Conservation (phyloP, 345 rosid species). For the Noccaea bulbosa region DNA sequence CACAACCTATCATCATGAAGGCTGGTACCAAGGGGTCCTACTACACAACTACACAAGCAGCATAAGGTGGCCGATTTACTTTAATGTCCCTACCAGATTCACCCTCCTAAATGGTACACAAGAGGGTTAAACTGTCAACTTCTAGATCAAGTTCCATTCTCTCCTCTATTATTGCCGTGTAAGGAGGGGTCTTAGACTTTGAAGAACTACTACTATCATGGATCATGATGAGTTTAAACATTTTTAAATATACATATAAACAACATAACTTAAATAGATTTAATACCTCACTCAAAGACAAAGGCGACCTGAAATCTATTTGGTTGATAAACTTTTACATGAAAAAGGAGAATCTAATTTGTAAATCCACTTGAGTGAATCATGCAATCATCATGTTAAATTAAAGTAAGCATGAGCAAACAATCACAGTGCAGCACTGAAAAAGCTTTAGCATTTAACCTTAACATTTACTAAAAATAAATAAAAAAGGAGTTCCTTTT, state of each 20-base stretch:
- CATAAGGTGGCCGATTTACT: slow-evolving; percentile 37
- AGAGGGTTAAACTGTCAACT: slow-evolving; percentile 49
- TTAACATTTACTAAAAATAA: slow-evolving; percentile 25
- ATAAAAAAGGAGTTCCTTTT: slow-evolving; percentile 15
- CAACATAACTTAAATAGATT: slow-evolving; percentile 7
- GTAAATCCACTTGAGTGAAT: slow-evolving; percentile 26
- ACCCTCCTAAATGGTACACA: slow-evolving; percentile 10
- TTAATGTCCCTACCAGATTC: slow-evolving; percentile 39
- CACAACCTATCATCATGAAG: slow-evolving; percentile 40
- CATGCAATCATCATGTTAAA: slow-evolving; percentile 24
- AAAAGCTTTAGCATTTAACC: slow-evolving; percentile 33
- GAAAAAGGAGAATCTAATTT: slow-evolving; percentile 32
- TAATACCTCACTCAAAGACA: slow-evolving; percentile 37
- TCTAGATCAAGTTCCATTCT: slow-evolving; percentile 26
- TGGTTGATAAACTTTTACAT: slow-evolving; percentile 38
- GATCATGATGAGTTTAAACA: slow-evolving; percentile 33
- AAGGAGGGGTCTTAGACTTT: slow-evolving; percentile 48
- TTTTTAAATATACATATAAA: not conserved
- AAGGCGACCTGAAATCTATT: slow-evolving; percentile 33
- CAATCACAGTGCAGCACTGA: slow-evolving; percentile 30
- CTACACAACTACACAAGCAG: slow-evolving; percentile 42
- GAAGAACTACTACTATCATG: slow-evolving; percentile 32
- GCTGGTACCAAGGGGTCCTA: slow-evolving; percentile 44
- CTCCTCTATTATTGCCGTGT: slow-evolving; percentile 66
- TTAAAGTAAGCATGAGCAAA: slow-evolving; percentile 38